Conservation (phyloP, 257 asterid species). For the Solanum clarkiae region DNA sequence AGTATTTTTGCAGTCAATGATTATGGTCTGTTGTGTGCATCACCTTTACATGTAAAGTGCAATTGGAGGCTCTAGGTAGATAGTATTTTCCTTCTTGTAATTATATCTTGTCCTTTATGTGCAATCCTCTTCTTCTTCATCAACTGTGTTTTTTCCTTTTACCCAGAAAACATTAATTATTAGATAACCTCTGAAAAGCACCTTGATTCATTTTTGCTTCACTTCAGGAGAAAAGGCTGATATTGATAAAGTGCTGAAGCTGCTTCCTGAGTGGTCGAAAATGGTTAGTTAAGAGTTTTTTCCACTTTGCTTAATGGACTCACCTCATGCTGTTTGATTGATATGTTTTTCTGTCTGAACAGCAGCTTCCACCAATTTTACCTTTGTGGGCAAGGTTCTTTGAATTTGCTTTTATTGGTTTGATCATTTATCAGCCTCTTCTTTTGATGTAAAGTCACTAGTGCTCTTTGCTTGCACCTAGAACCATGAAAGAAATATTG, state of each 20-base stretch:
- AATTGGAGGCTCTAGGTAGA: neutral
- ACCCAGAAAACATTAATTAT: neutral
- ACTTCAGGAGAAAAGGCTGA: slow-evolving; percentile 42
- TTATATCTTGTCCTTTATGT: neutral
- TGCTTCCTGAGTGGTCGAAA: slow-evolving; percentile 76
- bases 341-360: neutral
- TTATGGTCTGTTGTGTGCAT: neutral
- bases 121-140: neutral
- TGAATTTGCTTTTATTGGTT: neutral
- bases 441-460: neutral
- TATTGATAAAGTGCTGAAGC: slow-evolving; percentile 47
- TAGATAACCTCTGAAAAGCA: neutral
- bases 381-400: neutral
- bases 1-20: neutral
- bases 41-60: neutral
- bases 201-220: neutral
- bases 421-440: neutral
- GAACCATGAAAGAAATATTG: neutral
- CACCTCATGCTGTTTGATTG: neutral
- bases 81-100: neutral
- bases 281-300: slow-evolving; percentile 30
- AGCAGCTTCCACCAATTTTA: neutral
- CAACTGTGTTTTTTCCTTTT: neutral
- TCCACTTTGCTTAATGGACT: neutral
- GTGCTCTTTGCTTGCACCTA: neutral